A percentile compares a stretch with the other conserved stretches of the same genome.
phyloP scores from a whole-genome alignment of 1,139 yeast genomes.

The Scheffersomyces lignicola region DNA sequence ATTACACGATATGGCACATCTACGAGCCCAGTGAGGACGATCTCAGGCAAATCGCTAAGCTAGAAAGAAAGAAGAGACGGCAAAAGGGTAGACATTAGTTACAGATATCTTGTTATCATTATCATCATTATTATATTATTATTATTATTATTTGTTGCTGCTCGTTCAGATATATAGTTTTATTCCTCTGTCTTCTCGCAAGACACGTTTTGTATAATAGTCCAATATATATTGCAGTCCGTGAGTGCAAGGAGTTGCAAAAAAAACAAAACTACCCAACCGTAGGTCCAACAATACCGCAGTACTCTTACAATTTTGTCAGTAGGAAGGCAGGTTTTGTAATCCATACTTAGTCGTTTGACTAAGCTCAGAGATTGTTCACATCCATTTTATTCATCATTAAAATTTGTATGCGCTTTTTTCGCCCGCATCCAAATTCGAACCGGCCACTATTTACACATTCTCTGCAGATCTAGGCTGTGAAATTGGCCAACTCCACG shows the following conservation, averaged over 20 bases:
- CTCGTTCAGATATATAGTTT: not conserved
- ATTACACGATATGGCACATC: slow-evolving; percentile 86
- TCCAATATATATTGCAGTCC: not conserved
- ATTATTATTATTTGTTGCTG: not conserved
- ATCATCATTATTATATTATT: not conserved
- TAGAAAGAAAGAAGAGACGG: slow-evolving; percentile 69
- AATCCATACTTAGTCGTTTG: slow-evolving; percentile 45
- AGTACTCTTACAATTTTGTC: slow-evolving; percentile 21
- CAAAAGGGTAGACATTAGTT: slow-evolving; percentile 15
- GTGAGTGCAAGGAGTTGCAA: not conserved
- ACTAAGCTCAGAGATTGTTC: slow-evolving; percentile 54
- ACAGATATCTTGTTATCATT: not conserved
- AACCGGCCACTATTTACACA: slow-evolving; percentile 19
- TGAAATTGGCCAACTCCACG: slow-evolving; percentile 1
- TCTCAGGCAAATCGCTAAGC: slow-evolving; percentile 66
- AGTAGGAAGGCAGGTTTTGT: slow-evolving; percentile 58
- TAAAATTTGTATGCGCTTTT: slow-evolving; percentile 13
- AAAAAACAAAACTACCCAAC: not conserved
- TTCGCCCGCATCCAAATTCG: slow-evolving; percentile 20
- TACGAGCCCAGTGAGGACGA: slow-evolving; percentile 94
- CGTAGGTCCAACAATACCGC: not conserved
- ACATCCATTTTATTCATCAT: slow-evolving; percentile 54
- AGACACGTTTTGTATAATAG: not conserved
- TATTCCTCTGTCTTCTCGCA: not conserved
- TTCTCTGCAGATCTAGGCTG: not conserved